Conservation (phyloP, 768 basidiomycete genomes). For the Tylopilus sp. region DNA sequence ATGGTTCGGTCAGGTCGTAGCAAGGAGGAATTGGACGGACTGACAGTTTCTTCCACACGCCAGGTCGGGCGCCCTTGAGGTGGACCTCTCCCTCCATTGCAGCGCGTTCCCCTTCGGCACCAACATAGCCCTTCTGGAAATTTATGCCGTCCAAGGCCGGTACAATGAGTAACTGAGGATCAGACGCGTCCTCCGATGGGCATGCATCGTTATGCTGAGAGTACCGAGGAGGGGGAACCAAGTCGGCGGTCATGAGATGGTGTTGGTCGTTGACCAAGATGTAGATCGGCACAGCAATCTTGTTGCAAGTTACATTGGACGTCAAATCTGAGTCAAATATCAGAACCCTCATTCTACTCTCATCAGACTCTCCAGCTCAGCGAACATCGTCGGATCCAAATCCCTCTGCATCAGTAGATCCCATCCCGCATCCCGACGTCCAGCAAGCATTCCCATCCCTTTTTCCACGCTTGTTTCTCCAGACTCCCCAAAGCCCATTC, state of each 20-base stretch:
- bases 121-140: constrained; percentile 85
- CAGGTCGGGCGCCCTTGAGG: constrained; percentile 63
- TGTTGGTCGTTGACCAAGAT: constrained; percentile 5
- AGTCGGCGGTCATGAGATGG: constrained; percentile 35
- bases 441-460: constrained; percentile 73
- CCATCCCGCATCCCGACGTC: constrained; percentile 68
- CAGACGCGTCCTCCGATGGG: constrained; percentile 19
- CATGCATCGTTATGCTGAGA: constrained; percentile 42
- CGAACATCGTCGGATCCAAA: constrained; percentile 70
- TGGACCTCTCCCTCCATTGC: constrained; percentile 88
- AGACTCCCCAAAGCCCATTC: constrained; percentile 81
- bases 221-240: constrained; percentile 57
- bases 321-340: constrained; percentile 7
- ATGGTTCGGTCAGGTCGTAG: constrained; percentile 11
- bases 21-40: constrained; percentile 32
- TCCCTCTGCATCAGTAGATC: constrained; percentile 69
- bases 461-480: constrained; percentile 63
- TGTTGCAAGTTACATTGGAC: not conserved
- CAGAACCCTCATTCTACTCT: constrained; percentile 49
- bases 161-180: constrained; percentile 69
- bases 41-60: constrained; percentile 67
- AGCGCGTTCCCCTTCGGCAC: constrained; percentile 77
- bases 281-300: constrained; percentile 13
- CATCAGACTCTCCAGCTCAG: constrained; percentile 75
- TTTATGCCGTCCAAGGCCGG: constrained; percentile 66